Conservation (phyloP, 2,329 filamentous ascomycete genomes). For the Helotiales sp. region DNA sequence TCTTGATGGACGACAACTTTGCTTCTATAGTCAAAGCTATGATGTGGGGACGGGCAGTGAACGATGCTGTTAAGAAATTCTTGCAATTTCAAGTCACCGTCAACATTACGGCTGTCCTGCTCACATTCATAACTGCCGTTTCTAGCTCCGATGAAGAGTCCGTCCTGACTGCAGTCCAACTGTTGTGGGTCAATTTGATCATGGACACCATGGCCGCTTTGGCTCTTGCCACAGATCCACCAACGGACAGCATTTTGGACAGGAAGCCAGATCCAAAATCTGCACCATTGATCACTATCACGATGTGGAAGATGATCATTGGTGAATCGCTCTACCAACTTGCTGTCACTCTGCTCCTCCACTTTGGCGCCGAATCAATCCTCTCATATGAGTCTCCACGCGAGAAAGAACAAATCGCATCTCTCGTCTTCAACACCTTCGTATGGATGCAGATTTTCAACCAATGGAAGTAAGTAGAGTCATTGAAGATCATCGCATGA, state of each 20-base stretch:
- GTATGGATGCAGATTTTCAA: constrained; percentile 99
- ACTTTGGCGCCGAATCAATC: constrained; percentile 68
- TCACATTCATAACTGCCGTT: constrained; percentile 78
- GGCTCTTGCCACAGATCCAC: constrained; percentile 75
- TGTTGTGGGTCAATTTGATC: constrained; percentile 82
- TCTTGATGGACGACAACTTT: constrained; percentile 64
- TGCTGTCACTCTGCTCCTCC: constrained; percentile 73
- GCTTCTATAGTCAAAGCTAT: constrained; percentile 62
- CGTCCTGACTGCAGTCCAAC: constrained; percentile 75
- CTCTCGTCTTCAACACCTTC: constrained; percentile 95
- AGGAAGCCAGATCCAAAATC: constrained; percentile 75
- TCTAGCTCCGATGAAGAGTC: constrained; percentile 61
- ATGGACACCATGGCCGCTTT: constrained; percentile 83
- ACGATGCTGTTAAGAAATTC: constrained; percentile 55
- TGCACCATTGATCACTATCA: constrained; percentile 76
- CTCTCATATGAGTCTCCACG: constrained; percentile 55
- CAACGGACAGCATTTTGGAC: constrained; percentile 65
- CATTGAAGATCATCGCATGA: background rate
- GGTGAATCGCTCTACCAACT: constrained; percentile 91
- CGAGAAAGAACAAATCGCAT: constrained; percentile 59
- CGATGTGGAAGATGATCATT: constrained; percentile 99
- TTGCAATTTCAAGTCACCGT: constrained; percentile 65
- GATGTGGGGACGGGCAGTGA: constrained; percentile 61
- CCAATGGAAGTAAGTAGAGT: constrained; percentile 76
- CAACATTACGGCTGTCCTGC: constrained; percentile 77